Evolutionary conservation across 352 stramenopile genomes (phyloP).

Genomic region (Hyaloperonospora brassicae): DNA sequence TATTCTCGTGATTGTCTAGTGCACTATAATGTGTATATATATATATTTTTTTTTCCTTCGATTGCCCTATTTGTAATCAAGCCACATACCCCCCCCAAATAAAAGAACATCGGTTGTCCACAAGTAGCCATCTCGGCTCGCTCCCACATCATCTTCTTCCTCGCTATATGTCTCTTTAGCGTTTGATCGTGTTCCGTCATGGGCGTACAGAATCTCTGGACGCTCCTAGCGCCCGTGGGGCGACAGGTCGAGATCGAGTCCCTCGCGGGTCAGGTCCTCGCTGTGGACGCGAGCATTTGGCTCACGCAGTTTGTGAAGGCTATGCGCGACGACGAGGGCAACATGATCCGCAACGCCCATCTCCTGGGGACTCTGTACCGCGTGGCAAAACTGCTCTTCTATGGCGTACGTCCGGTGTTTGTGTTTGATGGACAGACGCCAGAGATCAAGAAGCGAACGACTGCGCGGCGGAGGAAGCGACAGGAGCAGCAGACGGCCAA

Average conservation of each 20-base stretch:
- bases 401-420: constrained; percentile 96
- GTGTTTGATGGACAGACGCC: constrained; percentile 98
- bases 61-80: no score
- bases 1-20: no score
- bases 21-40: no score
- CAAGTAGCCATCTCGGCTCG: no score
- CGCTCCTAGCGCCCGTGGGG: constrained; percentile 92
- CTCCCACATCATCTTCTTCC: no score
- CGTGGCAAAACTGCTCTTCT: constrained; percentile 92
- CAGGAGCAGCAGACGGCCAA: constrained; percentile 73
- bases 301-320: constrained; percentile 99
- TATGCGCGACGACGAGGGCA: constrained; percentile 93
- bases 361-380: constrained; percentile 91
- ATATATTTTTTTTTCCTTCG: no score
- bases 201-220: constrained; percentile 98
- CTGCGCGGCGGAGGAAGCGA: constrained; percentile 47
- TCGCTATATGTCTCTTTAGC: no score
- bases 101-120: no score
- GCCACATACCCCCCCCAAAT: no score
- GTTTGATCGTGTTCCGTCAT: constrained; percentile 43
- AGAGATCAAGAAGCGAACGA: constrained; percentile 91
- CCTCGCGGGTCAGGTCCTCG: constrained; percentile 91
- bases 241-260: constrained; percentile 97
- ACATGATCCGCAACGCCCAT: constrained; percentile 92
- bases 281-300: constrained; percentile 99